Base-by-base conservation (phyloP, 495 filamentous ascomycete genomes). In the Daldinia loculata region DNA sequence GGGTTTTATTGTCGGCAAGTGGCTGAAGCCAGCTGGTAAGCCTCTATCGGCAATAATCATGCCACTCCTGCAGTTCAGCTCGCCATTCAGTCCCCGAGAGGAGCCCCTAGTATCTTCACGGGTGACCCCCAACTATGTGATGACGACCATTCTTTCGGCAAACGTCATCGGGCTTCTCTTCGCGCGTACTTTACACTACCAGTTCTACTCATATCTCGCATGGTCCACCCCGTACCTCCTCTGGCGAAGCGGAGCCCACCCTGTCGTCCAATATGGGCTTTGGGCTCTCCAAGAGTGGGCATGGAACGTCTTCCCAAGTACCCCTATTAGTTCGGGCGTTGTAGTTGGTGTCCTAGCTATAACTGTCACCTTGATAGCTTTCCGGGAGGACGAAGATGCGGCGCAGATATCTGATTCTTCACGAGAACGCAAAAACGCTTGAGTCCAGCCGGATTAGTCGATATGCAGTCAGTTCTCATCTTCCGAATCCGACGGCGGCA, bases 301-400 rank as follows among this genome's bases (percentile, higher is more conserved):
- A 9, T 99, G 95, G 95, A 97, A 98, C 75, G 88, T 93, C 2
- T 99, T 90, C 79, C 95, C 95, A n/a, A 97, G 93, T 77, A 97
- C 94, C 27, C 81, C 89, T 58, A 66, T 75, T 52, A 98, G 95
- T 78, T 97, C 94, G 9, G 80, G 81, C 64, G 85, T 89, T 19
- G 95, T 97, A 32, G 92, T 98, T 11, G 85, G 84, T 9, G 86
- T 88, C 22, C 81, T 97, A 58, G 88, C 84, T 29, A 64, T 87
- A 14, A 90, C 89, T 57, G 90, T 95, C 4, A 81, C 83, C 9
- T 83, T 86, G 32, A 78, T 87, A 48, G 70, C 74, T 27, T 39
- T 61, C 30, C 38, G 50, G 19, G 79, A 80, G 50, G 70, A 72
- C 48, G 67, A 74, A 41, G 38, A 51, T 38, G 15, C 69, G 45